Evolutionary conservation across 2,329 filamentous ascomycete genomes (phyloP).

Genomic region (Zopfia rhizophila): DNA sequence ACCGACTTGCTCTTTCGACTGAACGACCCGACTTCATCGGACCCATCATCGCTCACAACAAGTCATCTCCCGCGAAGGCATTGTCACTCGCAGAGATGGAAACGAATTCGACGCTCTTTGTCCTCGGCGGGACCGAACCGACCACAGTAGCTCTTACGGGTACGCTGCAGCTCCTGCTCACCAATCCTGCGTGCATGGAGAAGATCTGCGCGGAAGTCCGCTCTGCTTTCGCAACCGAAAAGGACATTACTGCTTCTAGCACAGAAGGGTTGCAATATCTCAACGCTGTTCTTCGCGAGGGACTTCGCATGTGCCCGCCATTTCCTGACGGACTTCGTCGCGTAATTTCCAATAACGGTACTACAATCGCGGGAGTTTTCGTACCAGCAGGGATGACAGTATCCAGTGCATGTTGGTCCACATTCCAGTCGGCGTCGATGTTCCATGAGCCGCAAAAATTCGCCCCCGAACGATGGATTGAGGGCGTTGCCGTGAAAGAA

Average conservation of each 20-base stretch:
- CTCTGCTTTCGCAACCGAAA: constrained; percentile 7
- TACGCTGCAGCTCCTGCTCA: constrained; percentile 37
- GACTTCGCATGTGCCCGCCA: constrained; percentile 10
- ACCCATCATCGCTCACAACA: constrained; percentile 22
- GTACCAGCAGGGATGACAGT: constrained; percentile 4
- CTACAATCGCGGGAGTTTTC: constrained; percentile 2
- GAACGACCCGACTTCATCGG: constrained; percentile 25
- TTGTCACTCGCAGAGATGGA: constrained; percentile 40
- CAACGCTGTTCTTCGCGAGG: constrained; percentile 12
- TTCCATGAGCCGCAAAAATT: constrained; percentile 5
- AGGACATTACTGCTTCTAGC: constrained; percentile 17
- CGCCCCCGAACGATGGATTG: constrained; percentile 9
- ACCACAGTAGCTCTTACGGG: constrained; percentile 46
- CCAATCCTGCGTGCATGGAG: constrained; percentile 13
- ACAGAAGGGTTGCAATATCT: constrained; percentile 12
- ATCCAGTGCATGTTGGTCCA: constrained; percentile 1
- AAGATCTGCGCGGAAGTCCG: constrained; percentile 25
- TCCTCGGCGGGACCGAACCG: constrained; percentile 50
- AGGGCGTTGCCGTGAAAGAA: no score
- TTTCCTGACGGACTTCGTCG: constrained; percentile 6
- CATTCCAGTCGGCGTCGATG: not conserved
- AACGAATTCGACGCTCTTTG: constrained; percentile 39
- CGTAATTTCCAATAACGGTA: not conserved
- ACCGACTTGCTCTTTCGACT: no score
- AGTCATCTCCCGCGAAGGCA: constrained; percentile 10